Conservation (phyloP, 2,329 filamentous ascomycete genomes). For the Mycosphaerella arachidis region DNA sequence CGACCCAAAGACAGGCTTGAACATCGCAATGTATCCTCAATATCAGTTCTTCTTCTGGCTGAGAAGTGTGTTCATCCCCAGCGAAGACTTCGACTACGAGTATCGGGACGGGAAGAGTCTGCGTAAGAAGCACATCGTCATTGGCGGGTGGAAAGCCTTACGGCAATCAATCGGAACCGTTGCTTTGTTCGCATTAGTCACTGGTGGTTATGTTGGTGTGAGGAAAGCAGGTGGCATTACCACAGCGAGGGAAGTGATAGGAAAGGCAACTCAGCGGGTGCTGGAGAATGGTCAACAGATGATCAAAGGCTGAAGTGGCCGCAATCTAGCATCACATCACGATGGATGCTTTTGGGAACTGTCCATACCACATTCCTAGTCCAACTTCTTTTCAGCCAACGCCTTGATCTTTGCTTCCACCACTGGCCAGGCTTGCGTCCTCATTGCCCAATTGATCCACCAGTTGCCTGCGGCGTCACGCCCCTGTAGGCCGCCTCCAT, state of each 20-base stretch:
- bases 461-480: constrained; percentile 13
- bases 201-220: constrained; percentile 12
- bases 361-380: not conserved
- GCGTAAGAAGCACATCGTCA: constrained; percentile 13
- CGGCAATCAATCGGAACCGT: constrained; percentile 6
- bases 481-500: constrained; percentile 11
- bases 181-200: not conserved
- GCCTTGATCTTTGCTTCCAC: not conserved
- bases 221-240: constrained; percentile 4
- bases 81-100: constrained; percentile 24
- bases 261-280: not conserved
- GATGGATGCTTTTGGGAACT: no score
- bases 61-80: constrained; percentile 43
- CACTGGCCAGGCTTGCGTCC: not conserved
- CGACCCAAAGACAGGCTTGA: constrained; percentile 44
- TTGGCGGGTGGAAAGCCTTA: constrained; percentile 23
- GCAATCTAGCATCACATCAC: no score
- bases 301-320: not conserved
- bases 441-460: constrained; percentile 7
- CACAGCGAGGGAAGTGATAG: not conserved
- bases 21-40: constrained; percentile 52
- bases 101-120: constrained; percentile 12
- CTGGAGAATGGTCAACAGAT: not conserved
- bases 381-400: not conserved
- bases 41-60: constrained; percentile 50